Conservation (phyloP, 1,284 basidiomycete species). For the Ceratorhiza oryzae-sativae region DNA sequence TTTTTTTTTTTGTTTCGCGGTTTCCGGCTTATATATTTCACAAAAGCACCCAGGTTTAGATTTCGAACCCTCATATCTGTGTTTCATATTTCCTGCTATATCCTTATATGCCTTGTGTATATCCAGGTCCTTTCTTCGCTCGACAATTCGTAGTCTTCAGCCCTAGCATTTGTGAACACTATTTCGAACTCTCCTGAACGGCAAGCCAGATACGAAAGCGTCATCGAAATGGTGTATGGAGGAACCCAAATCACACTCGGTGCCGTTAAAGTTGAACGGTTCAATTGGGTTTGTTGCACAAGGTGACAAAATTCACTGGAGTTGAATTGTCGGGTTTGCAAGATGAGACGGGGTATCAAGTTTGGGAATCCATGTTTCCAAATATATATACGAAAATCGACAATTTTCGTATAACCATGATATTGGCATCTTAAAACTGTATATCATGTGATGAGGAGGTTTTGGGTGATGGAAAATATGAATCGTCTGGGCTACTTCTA, state of each 20-base stretch:
- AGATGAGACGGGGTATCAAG: too few species aligned
- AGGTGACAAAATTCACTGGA: neutral
- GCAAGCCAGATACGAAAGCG: neutral
- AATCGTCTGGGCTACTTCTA: too few species aligned
- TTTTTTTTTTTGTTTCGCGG: neutral
- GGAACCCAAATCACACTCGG: neutral
- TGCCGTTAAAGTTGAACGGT: neutral
- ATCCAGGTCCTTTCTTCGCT: too few species aligned
- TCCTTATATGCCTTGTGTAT: neutral
- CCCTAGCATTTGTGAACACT: too few species aligned
- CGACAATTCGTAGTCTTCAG: too few species aligned
- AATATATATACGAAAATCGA: too few species aligned
- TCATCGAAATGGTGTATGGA: neutral
- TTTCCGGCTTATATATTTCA: neutral
- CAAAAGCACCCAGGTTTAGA: neutral
- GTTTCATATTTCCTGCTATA: neutral
- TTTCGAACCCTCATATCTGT: neutral
- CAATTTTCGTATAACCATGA: too few species aligned
- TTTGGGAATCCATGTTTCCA: too few species aligned
- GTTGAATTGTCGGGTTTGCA: neutral
- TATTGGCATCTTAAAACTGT: too few species aligned
- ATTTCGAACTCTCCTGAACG: too few species aligned
- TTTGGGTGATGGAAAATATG: too few species aligned
- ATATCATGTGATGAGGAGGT: too few species aligned
- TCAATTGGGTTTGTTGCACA: neutral